Evolutionary conservation across 768 basidiomycete genomes (phyloP).

Genomic region (Lactarius hatsudake): DNA sequence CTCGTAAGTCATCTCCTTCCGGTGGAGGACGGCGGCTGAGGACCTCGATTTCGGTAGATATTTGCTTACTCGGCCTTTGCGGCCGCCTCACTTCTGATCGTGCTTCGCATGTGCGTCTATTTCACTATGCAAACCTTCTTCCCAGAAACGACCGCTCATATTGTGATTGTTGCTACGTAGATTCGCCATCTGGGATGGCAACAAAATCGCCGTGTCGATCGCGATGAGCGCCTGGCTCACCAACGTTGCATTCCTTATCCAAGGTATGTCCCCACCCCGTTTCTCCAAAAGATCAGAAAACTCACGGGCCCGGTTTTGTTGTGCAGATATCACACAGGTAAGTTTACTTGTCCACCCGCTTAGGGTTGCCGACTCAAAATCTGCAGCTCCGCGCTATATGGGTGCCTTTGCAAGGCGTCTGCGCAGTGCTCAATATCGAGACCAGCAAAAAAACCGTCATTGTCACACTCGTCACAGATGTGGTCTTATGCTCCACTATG

Average conservation of each 20-base stretch:
- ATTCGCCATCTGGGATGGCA: slow-evolving; percentile 8
- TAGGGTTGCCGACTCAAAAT: neutral
- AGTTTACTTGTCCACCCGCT: neutral
- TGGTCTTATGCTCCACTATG: slow-evolving; percentile 8
- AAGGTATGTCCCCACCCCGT: neutral
- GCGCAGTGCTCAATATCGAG: neutral
- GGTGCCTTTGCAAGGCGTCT: neutral
- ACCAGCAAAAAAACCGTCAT: neutral
- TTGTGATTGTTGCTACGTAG: neutral
- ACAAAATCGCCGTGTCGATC: neutral
- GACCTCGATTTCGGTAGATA: neutral
- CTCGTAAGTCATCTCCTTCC: neutral
- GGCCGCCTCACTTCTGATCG: slow-evolving; percentile 5
- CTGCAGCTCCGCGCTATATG: neutral
- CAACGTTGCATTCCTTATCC: slow-evolving; percentile 6
- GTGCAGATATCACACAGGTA: neutral
- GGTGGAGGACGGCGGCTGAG: too few species aligned
- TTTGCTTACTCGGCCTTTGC: neutral
- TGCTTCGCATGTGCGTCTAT: slow-evolving; percentile 17
- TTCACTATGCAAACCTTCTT: neutral
- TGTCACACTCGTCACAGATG: slow-evolving; percentile 1
- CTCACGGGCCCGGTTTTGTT: too few species aligned
- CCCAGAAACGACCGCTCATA: neutral
- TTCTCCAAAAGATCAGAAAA: too few species aligned
- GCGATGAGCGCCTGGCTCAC: neutral